These are phyloP conservation scores for Excoecaria cochinchinensis DNA, from an alignment of 345 rosid species.

Conservation along the genomic window DNA sequence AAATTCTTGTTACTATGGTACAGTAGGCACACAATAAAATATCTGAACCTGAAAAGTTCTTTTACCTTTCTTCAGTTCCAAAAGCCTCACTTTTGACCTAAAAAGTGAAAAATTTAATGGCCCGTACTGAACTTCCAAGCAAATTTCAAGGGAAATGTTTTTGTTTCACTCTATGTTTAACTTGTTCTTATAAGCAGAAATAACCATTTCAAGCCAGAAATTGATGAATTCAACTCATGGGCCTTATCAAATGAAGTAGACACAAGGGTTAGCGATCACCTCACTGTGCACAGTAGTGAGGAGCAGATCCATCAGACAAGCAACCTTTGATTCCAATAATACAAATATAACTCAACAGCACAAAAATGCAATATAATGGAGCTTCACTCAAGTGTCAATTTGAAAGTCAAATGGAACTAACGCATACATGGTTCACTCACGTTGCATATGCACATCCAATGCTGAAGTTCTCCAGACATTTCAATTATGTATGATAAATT, in stretches of 20 bases:
- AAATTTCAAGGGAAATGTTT: background rate
- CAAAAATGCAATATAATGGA: background rate
- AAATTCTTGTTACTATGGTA: background rate
- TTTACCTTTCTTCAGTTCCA: background rate
- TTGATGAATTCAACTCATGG: background rate
- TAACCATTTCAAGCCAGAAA: background rate
- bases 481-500: background rate
- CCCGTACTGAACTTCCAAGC: background rate
- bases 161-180: background rate
- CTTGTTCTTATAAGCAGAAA: background rate
- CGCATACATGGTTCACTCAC: background rate
- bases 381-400: background rate
- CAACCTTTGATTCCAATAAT: background rate
- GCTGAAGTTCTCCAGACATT: background rate
- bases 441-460: background rate
- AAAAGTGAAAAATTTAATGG: background rate
- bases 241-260: background rate
- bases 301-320: background rate
- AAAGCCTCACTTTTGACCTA: background rate
- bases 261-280: background rate
- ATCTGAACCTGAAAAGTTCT: background rate
- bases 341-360: background rate
- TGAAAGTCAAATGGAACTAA: background rate
- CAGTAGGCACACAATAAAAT: background rate
- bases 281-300: background rate